Percentiles rank a stretch among this genome's conserved stretches.
Evolutionary conservation across 352 stramenopile species (phyloP).

Genomic region (Phytophthora fragariaefolia): DNA sequence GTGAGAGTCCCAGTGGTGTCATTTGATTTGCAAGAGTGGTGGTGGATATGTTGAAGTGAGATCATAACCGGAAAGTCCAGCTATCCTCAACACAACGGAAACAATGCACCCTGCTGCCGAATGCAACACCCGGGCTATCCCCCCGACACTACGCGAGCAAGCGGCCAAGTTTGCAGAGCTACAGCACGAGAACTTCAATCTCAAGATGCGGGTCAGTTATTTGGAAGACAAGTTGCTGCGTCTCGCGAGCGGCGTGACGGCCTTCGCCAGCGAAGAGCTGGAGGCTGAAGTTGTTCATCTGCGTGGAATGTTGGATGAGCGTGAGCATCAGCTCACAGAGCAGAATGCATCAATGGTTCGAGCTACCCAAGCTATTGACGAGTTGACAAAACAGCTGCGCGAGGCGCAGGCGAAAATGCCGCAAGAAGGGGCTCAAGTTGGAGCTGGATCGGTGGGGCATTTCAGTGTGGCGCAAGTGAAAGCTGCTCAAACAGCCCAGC

Average conservation of each 20-base stretch:
- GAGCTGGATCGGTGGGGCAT: background rate
- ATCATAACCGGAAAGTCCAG: background rate
- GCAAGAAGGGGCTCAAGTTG: background rate
- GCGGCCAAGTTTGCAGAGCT: conserved; percentile 15
- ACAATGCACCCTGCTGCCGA: background rate
- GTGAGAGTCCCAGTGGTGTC: too few species aligned
- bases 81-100: background rate
- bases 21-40: conserved; percentile 6
- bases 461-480: background rate
- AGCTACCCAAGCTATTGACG: conserved; percentile 4
- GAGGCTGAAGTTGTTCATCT: conserved; percentile 11
- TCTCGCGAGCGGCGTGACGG: conserved; percentile 3
- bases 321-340: background rate
- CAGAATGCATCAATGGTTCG: background rate
- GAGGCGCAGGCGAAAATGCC: background rate
- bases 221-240: conserved; percentile 32
- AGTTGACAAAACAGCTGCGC: background rate
- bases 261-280: conserved; percentile 4
- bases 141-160: conserved; percentile 11
- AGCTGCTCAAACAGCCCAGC: background rate
- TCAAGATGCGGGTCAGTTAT: conserved; percentile 44
- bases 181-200: conserved; percentile 38
- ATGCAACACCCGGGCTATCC: background rate
- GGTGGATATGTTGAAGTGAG: background rate
- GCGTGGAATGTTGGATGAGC: background rate